Base-by-base conservation (phyloP, 345 rosid species). In the Linum trigynum region DNA sequence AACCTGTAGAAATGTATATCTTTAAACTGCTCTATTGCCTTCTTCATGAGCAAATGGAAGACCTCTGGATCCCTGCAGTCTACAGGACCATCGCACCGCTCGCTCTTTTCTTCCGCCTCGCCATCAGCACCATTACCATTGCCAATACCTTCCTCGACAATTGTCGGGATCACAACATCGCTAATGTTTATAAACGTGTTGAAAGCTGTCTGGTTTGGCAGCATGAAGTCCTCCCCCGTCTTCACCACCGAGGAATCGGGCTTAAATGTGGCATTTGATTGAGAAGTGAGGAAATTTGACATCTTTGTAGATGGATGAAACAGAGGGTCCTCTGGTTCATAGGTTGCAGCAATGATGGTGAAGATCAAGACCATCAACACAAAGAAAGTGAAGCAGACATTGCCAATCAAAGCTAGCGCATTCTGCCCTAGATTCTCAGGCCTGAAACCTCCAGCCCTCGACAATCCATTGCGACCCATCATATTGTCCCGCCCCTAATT, bases 171-270 rank as follows among this genome's bases (percentile, higher is more conserved):
- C 16, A 77, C 87, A 4, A 90, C 87, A 67, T 88, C 98, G 5
- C 88, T 79, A 9, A 81, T 70, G 65, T 86, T 83, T 72, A 88
- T 78, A 70, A 88, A 88, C 50, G 75, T 71, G 5, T 79, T 80
- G 67, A 90, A 79, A 3, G 67, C 88, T 8, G 92, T 83, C 77
- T 94, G 96, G 65, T 94, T 88, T 5, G 69, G 64, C 0, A 84
- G 73, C 89, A 90, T 79, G 77, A 94, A 88, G 73, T 94, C 99
- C 77, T 94, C 99, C 4, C 97, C 97, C 12, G 96, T 94, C 73
- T 59, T 84, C 64, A 80, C 81, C 42, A 90, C 90, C 3, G 89
- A 79, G 73, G 83, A 69, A 45, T 90, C 97, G 17, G 96, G 78
- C 74, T 76, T 79, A 69, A 90, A 72, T 0, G 99, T 94, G 69